Conservation (phyloP, 495 filamentous ascomycete genomes). For the Bathelium albidoporum region DNA sequence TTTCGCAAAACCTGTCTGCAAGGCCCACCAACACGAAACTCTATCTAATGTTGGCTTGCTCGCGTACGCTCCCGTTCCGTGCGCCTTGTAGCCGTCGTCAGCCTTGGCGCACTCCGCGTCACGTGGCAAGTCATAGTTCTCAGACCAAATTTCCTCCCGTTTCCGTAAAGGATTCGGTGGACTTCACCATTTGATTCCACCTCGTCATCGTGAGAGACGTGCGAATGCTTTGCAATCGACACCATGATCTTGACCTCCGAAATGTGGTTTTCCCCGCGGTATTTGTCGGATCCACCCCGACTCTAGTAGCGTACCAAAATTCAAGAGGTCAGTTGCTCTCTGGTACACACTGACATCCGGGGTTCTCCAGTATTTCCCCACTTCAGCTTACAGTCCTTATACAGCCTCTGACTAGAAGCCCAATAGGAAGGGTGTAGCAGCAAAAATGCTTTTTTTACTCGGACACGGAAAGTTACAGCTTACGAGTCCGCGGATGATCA, state of each 20-base stretch:
- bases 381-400: background rate
- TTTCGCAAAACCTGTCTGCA: too few species aligned
- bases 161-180: background rate
- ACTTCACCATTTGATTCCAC: background rate
- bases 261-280: background rate
- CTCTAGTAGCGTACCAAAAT: background rate
- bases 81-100: too few species aligned
- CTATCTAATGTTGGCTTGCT: too few species aligned
- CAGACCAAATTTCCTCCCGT: too few species aligned
- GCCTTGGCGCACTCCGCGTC: too few species aligned
- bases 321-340: background rate
- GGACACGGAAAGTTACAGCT: too few species aligned
- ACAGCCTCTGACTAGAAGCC: too few species aligned
- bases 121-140: too few species aligned
- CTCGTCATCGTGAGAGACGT: background rate
- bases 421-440: too few species aligned
- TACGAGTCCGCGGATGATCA: too few species aligned
- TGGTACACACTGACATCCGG: background rate
- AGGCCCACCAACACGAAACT: background rate
- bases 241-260: background rate
- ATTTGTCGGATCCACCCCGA: background rate
- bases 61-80: too few species aligned
- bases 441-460: too few species aligned
- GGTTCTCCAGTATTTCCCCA: background rate
- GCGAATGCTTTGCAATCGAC: background rate